phyloP scores from a whole-genome alignment of 192 early-diverging fungal genomes.

The Coemansia sp. region DNA sequence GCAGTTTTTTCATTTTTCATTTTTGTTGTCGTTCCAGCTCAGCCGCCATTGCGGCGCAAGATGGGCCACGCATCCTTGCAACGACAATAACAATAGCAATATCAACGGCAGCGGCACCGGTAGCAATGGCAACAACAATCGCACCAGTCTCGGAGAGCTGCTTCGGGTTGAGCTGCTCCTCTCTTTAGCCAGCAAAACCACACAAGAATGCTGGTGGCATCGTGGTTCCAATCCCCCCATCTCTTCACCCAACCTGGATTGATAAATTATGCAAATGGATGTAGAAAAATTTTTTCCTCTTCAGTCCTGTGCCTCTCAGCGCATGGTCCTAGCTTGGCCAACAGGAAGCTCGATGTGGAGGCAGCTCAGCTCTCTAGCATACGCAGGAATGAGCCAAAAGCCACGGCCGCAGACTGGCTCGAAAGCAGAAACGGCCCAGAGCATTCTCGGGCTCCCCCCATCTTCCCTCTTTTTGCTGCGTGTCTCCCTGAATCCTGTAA shows the following conservation, averaged over 20 bases:
- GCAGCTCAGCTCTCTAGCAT: not conserved
- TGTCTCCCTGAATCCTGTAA: no score
- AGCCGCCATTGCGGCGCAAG: not conserved
- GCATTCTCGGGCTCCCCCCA: not conserved
- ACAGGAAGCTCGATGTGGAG: not conserved
- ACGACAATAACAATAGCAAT: no score
- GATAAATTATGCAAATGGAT: not conserved
- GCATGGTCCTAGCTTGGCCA: not conserved
- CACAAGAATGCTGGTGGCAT: no score
- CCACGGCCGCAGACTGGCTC: not conserved
- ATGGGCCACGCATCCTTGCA: no score
- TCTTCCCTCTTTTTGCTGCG: not conserved
- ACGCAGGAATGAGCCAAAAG: not conserved
- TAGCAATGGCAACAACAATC: no score
- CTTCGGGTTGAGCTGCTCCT: no score
- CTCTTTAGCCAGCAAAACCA: no score
- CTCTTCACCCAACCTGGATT: not conserved
- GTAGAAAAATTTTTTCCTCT: constrained; percentile 1
- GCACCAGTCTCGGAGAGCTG: no score
- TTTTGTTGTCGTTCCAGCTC: not conserved
- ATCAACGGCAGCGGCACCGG: no score
- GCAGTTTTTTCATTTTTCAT: no score
- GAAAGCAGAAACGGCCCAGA: not conserved
- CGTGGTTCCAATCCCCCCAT: not conserved
- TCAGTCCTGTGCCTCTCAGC: not conserved